Base-by-base conservation (phyloP, 1,139 yeast genomes). In the Suhomyces maxii region DNA sequence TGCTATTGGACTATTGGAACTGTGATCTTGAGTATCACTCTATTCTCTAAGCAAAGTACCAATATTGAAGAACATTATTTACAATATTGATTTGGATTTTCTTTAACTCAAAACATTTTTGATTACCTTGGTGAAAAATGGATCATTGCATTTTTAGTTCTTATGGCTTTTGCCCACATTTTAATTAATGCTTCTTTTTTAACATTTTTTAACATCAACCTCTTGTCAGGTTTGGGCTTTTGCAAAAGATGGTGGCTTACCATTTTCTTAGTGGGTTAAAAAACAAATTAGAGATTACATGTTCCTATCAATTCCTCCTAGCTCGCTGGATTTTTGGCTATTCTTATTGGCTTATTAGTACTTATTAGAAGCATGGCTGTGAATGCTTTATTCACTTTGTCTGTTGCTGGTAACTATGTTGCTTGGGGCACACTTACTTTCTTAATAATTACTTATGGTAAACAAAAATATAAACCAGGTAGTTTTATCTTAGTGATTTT, bases 91-190 rank as follows among this genome's bases (percentile, higher is more conserved):
- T 73, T 76, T 43, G 85, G 84, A 13, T 76, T 76, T 50, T 80
- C 82, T 36, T 70, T 82, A 67, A 89, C 93, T 10, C 89, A 84
- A 64, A 74, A 86, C 44, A 71, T 84, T 49, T 76, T 70, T 57
- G 84, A 86, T 60, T 76, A 84, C 0, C 69, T 86, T 47, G 93
- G 93, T 36, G 80, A 80, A 58, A 69, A 73, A 41, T 85, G 90
- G 89, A 83, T 89, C 2, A 73, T 80, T 57, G 84, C 82, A 0
- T 79, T 84, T 45, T 81, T 83, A 84, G 60, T 79, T 1, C 60
- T 82, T 40, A 80, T 81, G 57, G 81, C 84, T 2, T 65, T 74
- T 53, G 83, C 85, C 42, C 87, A 82, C 61, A 83, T 78, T 64
- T 61, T 82, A 43, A 85, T 85, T 89, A 89, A 89, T 6, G 71